Conservation (phyloP, 495 filamentous ascomycete species). For the Recurvomyces mirabilis region DNA sequence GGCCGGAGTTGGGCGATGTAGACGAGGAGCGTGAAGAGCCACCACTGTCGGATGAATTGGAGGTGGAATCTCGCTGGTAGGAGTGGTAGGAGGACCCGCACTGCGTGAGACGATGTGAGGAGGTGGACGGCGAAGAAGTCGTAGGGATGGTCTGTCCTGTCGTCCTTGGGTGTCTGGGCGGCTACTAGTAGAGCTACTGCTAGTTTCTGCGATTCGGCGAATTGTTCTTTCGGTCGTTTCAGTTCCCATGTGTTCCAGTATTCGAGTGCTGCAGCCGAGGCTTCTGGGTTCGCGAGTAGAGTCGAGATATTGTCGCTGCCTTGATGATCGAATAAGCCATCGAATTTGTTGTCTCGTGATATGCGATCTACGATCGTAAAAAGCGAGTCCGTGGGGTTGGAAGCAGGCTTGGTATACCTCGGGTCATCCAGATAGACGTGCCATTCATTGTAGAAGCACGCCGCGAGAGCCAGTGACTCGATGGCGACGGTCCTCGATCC, state of each 20-base stretch:
- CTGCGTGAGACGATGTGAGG: slow-evolving; percentile 75
- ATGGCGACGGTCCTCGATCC: slow-evolving; percentile 68
- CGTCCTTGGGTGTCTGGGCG: slow-evolving; percentile 31
- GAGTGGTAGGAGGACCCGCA: slow-evolving; percentile 70
- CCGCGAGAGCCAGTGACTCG: slow-evolving; percentile 62
- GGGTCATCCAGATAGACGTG: slow-evolving; percentile 72
- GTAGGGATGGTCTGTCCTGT: slow-evolving; percentile 43
- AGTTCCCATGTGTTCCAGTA: slow-evolving; percentile 84
- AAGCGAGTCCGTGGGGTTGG: slow-evolving; percentile 40
- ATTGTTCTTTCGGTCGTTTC: slow-evolving; percentile 52
- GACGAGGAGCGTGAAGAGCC: slow-evolving; percentile 65
- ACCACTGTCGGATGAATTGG: slow-evolving; percentile 70
- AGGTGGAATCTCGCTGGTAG: slow-evolving; percentile 64
- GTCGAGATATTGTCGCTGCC: slow-evolving; percentile 53
- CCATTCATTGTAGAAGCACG: slow-evolving; percentile 59
- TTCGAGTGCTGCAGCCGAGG: slow-evolving; percentile 53
- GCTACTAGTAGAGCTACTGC: slow-evolving; percentile 60
- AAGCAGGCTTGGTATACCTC: slow-evolving; percentile 46
- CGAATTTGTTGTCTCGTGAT: slow-evolving; percentile 39
- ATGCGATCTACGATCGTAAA: slow-evolving; percentile 56
- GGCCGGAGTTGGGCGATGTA: slow-evolving; percentile 69
- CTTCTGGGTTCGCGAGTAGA: slow-evolving; percentile 58
- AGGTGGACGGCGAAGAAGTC: slow-evolving; percentile 80
- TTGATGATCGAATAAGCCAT: slow-evolving; percentile 29
- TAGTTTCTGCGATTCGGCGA: slow-evolving; percentile 65